Conservation (phyloP, 495 filamentous ascomycete genomes). For the Neurospora pannonica region DNA sequence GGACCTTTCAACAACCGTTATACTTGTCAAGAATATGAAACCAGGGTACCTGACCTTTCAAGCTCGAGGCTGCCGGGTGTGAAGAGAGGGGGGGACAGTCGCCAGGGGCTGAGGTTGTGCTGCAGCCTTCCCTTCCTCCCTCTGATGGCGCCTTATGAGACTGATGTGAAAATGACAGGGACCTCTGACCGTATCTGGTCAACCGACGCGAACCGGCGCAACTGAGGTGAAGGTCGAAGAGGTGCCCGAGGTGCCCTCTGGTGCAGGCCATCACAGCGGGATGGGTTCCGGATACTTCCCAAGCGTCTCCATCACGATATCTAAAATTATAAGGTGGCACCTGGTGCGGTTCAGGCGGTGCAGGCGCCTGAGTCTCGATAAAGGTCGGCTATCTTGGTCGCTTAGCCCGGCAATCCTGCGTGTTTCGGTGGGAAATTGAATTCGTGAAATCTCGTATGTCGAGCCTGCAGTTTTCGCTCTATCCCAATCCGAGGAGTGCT, state of each 20-base stretch:
- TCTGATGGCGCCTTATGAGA: background rate
- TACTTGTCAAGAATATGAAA: background rate
- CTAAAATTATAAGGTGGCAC: background rate
- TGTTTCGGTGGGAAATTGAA: background rate
- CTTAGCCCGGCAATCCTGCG: background rate
- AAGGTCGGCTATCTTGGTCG: background rate
- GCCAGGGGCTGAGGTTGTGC: background rate
- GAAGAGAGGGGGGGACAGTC: background rate
- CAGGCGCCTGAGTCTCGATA: background rate
- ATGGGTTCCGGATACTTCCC: background rate
- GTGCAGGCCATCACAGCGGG: background rate
- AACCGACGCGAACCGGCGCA: background rate
- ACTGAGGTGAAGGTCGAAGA: background rate
- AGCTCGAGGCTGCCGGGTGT: background rate
- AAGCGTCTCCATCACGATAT: background rate
- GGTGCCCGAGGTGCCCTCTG: background rate
- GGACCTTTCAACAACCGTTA: background rate
- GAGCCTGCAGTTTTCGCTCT: background rate
- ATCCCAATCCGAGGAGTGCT: background rate
- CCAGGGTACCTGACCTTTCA: background rate
- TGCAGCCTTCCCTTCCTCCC: background rate
- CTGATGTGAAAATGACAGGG: background rate
- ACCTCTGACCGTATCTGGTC: background rate
- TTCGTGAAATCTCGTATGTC: background rate
- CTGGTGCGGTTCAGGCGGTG: background rate